Conservation (phyloP, 2,329 filamentous ascomycete genomes). For the Fusarium armeniacum region DNA sequence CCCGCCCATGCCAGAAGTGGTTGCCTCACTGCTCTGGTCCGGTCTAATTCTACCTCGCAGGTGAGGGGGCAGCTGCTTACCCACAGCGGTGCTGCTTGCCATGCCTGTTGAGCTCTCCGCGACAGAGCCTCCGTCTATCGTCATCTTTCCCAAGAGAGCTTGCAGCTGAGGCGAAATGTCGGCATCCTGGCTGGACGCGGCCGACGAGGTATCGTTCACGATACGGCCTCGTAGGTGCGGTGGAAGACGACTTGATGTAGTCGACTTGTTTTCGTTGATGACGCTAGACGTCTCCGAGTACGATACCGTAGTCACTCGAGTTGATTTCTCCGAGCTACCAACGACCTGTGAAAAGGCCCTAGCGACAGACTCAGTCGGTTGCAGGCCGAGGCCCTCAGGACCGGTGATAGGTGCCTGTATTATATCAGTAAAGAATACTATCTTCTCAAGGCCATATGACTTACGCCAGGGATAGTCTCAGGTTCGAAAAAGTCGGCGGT, state of each 20-base stretch:
- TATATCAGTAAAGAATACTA: constrained; percentile 14
- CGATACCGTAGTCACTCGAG: not conserved
- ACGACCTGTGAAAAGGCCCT: constrained; percentile 6
- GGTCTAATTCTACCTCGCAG: not conserved
- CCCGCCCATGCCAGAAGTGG: not conserved
- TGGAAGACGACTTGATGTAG: constrained; percentile 22
- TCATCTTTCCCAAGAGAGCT: not conserved
- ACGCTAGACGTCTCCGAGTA: constrained; percentile 28
- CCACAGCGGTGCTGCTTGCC: not conserved
- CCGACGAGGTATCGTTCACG: constrained; percentile 10
- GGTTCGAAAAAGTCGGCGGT: constrained; percentile 49
- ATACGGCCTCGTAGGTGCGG: constrained; percentile 21
- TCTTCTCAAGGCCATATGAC: not conserved
- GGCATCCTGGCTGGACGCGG: constrained; percentile 10
- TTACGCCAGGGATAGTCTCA: constrained; percentile 42
- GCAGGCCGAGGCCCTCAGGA: constrained; percentile 44
- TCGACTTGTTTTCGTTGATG: constrained; percentile 21
- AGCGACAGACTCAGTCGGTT: constrained; percentile 3
- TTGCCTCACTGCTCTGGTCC: not conserved
- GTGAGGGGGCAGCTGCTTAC: constrained; percentile 21
- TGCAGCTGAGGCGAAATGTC: not conserved
- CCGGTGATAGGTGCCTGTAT: constrained; percentile 50
- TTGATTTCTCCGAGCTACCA: not conserved
- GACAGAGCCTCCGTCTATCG: not conserved
- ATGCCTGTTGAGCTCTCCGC: not conserved